These are phyloP conservation scores for Purpureocillium lavendulum DNA, from an alignment of 2,329 filamentous ascomycete species.

Conservation along the genomic window DNA sequence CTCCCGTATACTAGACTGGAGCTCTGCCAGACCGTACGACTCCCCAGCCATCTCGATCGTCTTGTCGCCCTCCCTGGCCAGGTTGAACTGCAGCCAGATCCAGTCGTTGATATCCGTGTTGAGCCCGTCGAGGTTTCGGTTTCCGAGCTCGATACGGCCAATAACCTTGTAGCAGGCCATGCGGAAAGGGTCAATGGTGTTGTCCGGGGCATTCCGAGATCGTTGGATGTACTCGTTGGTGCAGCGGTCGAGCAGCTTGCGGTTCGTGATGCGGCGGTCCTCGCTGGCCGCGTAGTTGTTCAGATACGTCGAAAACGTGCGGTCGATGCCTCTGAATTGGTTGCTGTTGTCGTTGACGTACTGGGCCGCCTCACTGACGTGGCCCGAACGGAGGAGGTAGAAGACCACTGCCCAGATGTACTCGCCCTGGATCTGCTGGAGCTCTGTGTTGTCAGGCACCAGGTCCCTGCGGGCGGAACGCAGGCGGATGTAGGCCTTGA, in stretches of 20 bases:
- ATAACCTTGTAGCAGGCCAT: constrained; percentile 98
- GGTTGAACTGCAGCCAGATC: constrained; percentile 65
- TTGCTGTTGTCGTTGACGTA: constrained; percentile 75
- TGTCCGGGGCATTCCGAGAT: constrained; percentile 72
- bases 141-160: constrained; percentile 63
- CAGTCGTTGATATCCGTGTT: constrained; percentile 61
- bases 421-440: constrained; percentile 73
- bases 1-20: constrained; percentile 74
- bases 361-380: constrained; percentile 72
- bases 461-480: constrained; percentile 74
- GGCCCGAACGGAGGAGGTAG: constrained; percentile 79
- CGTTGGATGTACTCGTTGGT: constrained; percentile 85
- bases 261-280: constrained; percentile 64
- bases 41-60: constrained; percentile 57
- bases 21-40: constrained; percentile 55
- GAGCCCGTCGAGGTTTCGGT: constrained; percentile 54
- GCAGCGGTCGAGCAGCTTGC: constrained; percentile 77
- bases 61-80: constrained; percentile 57
- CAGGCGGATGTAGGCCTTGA: constrained; percentile 84
- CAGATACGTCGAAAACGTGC: constrained; percentile 83
- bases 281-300: constrained; percentile 70
- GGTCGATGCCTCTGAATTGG: constrained; percentile 83
- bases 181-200: constrained; percentile 86
- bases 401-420: constrained; percentile 93
- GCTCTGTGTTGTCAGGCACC: constrained; percentile 68